Conservation (phyloP, 2,329 filamentous ascomycete species). For the Myriosclerotinia duriaeana region DNA sequence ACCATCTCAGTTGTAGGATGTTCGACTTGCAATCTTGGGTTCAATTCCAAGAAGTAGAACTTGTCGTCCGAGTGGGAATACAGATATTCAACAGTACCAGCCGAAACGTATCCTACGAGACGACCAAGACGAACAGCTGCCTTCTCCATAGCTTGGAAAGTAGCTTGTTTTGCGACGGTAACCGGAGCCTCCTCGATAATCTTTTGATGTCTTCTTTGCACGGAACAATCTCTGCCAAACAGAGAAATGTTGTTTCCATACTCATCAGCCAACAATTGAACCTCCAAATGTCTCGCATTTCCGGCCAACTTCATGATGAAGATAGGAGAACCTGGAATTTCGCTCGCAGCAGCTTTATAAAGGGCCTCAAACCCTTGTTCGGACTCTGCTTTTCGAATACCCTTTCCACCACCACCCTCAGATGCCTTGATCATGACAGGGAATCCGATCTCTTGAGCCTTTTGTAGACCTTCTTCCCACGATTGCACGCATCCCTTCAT, state of each 20-base stretch:
- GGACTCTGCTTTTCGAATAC: constrained; percentile 89
- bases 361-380: constrained; percentile 83
- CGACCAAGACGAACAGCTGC: constrained; percentile 90
- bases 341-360: constrained; percentile 94
- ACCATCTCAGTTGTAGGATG: constrained; percentile 99
- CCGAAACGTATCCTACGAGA: constrained; percentile 96
- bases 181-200: constrained; percentile 99
- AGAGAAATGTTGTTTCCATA: constrained; percentile 99
- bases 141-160: constrained; percentile 95
- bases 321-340: constrained; percentile 97
- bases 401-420: constrained; percentile 97
- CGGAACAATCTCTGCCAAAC: constrained; percentile 97
- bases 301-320: constrained; percentile 99
- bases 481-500: constrained; percentile 86
- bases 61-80: constrained; percentile 98
- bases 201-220: constrained; percentile 97
- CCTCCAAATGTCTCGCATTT: constrained; percentile 93
- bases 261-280: constrained; percentile 95
- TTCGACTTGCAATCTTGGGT: constrained; percentile 98
- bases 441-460: constrained; percentile 89
- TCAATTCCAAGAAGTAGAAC: constrained; percentile 98
- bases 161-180: constrained; percentile 84
- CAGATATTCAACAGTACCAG: constrained; percentile 97
- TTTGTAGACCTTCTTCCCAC: constrained; percentile 83
- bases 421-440: constrained; percentile 99